phyloP scores from a whole-genome alignment of 2,329 filamentous ascomycete genomes.

The Diaporthe citriasiana region DNA sequence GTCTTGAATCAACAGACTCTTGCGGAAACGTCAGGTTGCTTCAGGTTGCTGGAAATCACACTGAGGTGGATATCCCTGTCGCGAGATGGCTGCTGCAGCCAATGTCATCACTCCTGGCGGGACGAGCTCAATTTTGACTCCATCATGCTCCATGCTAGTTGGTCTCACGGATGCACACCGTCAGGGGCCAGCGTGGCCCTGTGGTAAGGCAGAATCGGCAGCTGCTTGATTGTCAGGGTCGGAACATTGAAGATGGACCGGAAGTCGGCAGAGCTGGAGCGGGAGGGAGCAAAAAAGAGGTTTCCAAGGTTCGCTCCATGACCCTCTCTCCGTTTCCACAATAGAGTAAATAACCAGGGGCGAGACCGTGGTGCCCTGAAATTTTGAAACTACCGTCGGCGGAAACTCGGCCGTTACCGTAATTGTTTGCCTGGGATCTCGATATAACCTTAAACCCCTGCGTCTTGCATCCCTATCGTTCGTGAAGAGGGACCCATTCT shows the following conservation, averaged over 20 bases:
- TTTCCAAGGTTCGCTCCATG: neutral
- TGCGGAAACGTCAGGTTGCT: neutral
- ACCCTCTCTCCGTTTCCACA: neutral
- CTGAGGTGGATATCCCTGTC: neutral
- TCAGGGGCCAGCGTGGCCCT: neutral
- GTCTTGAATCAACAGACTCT: slow-evolving; percentile 22
- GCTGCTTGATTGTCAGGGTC: neutral
- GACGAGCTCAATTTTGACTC: neutral
- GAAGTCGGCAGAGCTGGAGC: neutral
- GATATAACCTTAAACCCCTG: slow-evolving; percentile 19
- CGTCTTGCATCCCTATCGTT: neutral
- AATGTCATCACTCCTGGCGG: neutral
- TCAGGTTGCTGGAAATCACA: neutral
- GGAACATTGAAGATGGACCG: neutral
- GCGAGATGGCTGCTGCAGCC: neutral
- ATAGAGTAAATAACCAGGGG: neutral
- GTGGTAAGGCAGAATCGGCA: neutral
- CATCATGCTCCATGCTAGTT: neutral
- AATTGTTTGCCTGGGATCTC: slow-evolving; percentile 7
- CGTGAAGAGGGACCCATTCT: neutral
- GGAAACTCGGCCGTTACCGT: slow-evolving; percentile 9
- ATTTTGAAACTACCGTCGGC: slow-evolving; percentile 27
- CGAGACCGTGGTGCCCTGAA: neutral
- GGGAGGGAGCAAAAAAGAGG: neutral
- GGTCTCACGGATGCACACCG: neutral